phyloP scores from a whole-genome alignment of 1,284 basidiomycete genomes.

The Polyporus tsugae region DNA sequence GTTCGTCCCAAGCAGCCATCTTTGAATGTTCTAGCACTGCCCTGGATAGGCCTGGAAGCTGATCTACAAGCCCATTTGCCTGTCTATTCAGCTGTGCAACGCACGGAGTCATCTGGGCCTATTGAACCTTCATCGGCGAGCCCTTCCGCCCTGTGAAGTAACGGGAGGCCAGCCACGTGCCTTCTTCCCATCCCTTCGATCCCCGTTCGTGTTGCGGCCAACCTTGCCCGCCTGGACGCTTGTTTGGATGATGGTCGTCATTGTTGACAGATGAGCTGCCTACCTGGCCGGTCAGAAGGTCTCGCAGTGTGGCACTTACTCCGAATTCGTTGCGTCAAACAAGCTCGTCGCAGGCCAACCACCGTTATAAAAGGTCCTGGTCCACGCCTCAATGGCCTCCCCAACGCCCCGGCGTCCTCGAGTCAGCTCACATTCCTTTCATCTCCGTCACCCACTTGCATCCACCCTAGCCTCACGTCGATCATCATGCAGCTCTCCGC shows the following conservation, averaged over 20 bases:
- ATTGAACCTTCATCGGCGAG: not conserved
- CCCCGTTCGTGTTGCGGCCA: not conserved
- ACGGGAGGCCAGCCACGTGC: not conserved
- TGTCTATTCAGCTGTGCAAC: not conserved
- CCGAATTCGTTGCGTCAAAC: not conserved
- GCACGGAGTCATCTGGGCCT: not conserved
- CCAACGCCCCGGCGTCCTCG: not conserved
- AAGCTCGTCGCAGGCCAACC: not conserved
- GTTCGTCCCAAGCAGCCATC: too few species aligned
- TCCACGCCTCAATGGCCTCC: not conserved
- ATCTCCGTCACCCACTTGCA: not conserved
- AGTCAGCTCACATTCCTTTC: not conserved
- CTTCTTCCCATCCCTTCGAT: not conserved
- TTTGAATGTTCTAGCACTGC: not conserved
- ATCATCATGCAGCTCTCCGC: conserved; percentile 22
- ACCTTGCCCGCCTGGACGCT: not conserved
- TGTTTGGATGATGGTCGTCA: not conserved
- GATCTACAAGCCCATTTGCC: not conserved
- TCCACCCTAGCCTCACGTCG: not conserved
- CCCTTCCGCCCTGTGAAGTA: not conserved
- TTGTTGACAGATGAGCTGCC: not conserved
- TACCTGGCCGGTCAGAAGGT: not conserved
- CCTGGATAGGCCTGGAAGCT: not conserved
- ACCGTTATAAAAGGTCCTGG: not conserved
- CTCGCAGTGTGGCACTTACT: not conserved